phyloP scores from a whole-genome alignment of 2,329 filamentous ascomycete species.

The Diplodia seriata region DNA sequence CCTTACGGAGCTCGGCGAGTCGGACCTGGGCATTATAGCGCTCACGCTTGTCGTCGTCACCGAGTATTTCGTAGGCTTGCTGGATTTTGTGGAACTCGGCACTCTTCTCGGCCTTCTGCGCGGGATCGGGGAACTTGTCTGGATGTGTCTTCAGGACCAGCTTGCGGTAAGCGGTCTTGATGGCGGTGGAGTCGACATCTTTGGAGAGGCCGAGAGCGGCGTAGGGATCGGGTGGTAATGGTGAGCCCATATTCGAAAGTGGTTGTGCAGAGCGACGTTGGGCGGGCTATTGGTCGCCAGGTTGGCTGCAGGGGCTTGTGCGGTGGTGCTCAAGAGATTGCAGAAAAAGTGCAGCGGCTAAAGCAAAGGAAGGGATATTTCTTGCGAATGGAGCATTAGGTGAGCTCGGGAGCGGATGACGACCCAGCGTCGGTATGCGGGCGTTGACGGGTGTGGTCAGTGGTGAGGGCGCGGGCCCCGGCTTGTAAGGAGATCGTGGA shows the following conservation, averaged over 20 bases:
- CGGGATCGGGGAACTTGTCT: conserved; percentile 84
- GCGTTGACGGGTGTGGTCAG: conserved; percentile 9
- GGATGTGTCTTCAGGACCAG: conserved; percentile 88
- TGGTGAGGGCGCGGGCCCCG: conserved; percentile 10
- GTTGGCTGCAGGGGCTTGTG: conserved; percentile 30
- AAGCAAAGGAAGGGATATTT: conserved; percentile 21
- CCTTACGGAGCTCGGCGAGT: conserved; percentile 68
- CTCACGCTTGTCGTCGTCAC: conserved; percentile 73
- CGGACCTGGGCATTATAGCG: conserved; percentile 80
- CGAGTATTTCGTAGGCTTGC: conserved; percentile 89
- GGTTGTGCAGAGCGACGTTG: conserved; percentile 9
- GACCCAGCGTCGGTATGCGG: conserved; percentile 22
- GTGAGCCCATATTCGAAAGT: conserved; percentile 56
- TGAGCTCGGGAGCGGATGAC: conserved; percentile 2
- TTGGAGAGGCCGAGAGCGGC: conserved; percentile 74
- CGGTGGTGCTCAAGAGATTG: conserved; percentile 32
- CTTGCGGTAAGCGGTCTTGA: conserved; percentile 83
- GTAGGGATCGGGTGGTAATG: conserved; percentile 76
- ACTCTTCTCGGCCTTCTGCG: conserved; percentile 77
- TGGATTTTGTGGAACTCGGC: conserved; percentile 93
- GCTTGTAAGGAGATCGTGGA: conserved; percentile 28
- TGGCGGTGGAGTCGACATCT: conserved; percentile 72
- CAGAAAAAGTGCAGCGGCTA: conserved; percentile 30
- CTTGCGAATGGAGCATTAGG: conserved; percentile 19
- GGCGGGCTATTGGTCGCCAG: conserved; percentile 33